Percentiles rank a stretch among this genome's conserved stretches.
Evolutionary conservation across 1,284 basidiomycete species (phyloP).

Genomic region (Athelia sp.): DNA sequence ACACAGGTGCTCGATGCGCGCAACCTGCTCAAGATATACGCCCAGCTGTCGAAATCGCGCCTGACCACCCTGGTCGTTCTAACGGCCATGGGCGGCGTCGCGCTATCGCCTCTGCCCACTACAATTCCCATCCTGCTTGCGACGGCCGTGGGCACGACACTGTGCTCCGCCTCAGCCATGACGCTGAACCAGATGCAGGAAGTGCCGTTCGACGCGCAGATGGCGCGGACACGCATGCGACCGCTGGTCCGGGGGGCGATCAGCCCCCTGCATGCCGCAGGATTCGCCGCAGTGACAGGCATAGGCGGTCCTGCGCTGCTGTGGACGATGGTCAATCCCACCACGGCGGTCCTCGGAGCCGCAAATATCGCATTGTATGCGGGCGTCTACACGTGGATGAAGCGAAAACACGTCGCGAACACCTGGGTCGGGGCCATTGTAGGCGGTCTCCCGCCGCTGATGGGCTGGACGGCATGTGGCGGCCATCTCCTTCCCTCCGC

Average conservation of each 20-base stretch:
- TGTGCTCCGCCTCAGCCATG: constrained; percentile 93
- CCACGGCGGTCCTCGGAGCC: constrained; percentile 80
- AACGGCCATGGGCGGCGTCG: constrained; percentile 90
- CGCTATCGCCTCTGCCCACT: constrained; percentile 83
- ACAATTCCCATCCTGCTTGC: constrained; percentile 81
- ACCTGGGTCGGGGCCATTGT: constrained; percentile 96
- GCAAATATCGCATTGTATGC: constrained; percentile 90
- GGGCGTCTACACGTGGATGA: constrained; percentile 90
- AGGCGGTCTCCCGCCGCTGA: constrained; percentile 90
- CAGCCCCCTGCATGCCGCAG: constrained; percentile 79
- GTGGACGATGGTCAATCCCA: constrained; percentile 84
- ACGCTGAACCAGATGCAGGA: constrained; percentile 95
- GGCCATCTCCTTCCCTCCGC: constrained; percentile 67
- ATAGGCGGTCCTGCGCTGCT: constrained; percentile 76
- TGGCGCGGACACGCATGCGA: constrained; percentile 85
- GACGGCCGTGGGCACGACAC: constrained; percentile 84
- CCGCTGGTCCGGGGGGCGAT: constrained; percentile 87
- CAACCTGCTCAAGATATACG: constrained; percentile 66
- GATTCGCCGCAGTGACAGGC: constrained; percentile 76
- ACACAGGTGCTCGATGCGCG: constrained; percentile 34
- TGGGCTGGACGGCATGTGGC: constrained; percentile 98
- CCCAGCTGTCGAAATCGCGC: constrained; percentile 83
- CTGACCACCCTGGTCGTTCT: constrained; percentile 89
- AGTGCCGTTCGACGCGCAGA: constrained; percentile 95
- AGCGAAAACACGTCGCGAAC: constrained; percentile 85